Base-by-base conservation (phyloP, 306 rosid genomes). In the Lupinus albus region DNA sequence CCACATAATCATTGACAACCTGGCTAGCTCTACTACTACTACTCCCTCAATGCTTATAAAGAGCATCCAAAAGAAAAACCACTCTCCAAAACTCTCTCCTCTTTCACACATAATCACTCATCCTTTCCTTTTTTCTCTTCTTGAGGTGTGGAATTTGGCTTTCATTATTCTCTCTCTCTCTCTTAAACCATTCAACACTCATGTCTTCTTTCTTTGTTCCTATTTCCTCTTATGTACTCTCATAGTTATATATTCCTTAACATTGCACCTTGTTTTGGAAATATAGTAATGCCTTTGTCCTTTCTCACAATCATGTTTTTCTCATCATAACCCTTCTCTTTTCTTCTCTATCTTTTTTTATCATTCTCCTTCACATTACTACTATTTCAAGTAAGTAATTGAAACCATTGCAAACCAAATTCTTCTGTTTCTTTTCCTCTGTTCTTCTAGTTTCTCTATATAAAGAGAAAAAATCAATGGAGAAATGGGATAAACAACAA, bases 61-160 rank as follows among this genome's bases (percentile, higher is more conserved):
- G 75, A 84, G 74, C 78, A 65, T 79, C 77, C 71, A 65, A 84
- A 71, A 78, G 70, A 73, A 71, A 25, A 25, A 8, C 58, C 60
- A 36, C 69, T 41, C 82, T 47, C 73, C 64, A 55, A 78, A 73
- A 10, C 76, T 7, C 82, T 46, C 78, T 52, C 80, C 79, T 74
- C 74, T 73, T 79, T 79, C 67, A 48, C 67, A 76, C 74, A 61
- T 76, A 5, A 7, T 5, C 42, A 78, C 83, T 87, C 84, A 82
- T 87, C 88, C 76, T 71, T 72, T 76, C 70, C 4, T 80, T 70
- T 57, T 39, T 39, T 79, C 77, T 77, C 54, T 48, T 79, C 82
- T 63, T 73, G 52, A 69, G 81, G 98, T 95, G 95, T 89, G 98
- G 90, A 76, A 81, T 85, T 85, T 58, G 77, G 91, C 82, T 85